Evolutionary conservation across 1,284 basidiomycete genomes (phyloP).

Genomic region (Puccinia hordei): DNA sequence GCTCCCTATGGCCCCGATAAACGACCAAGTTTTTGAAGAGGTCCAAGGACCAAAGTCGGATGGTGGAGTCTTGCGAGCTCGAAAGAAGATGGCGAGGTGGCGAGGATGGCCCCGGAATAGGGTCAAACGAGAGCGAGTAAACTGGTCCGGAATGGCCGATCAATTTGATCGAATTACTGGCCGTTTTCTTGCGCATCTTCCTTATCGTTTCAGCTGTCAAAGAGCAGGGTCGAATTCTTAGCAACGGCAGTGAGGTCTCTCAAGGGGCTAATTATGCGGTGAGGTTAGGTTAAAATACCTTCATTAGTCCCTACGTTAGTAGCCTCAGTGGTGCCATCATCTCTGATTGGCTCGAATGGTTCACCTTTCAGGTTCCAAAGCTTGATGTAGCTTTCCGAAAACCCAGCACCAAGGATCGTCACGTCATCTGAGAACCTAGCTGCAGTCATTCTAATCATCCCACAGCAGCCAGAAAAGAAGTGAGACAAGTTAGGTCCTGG

Average conservation of each 20-base stretch:
- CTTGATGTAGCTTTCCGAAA: constrained; percentile 91
- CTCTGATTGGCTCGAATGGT: constrained; percentile 71
- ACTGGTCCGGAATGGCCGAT: constrained; percentile 96
- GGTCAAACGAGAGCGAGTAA: constrained; percentile 91
- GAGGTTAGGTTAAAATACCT: constrained; percentile 65
- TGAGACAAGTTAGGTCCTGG: constrained; percentile 43
- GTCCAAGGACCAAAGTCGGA: constrained; percentile 92
- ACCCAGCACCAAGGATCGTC: constrained; percentile 92
- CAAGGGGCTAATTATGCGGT: too few species aligned
- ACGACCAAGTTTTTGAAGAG: constrained; percentile 90
- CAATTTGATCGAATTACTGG: constrained; percentile 81
- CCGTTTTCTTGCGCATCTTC: constrained; percentile 75
- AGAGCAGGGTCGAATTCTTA: not conserved
- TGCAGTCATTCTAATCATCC: constrained; percentile 71
- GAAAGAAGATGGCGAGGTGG: constrained; percentile 87
- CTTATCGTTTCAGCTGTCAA: constrained; percentile 66
- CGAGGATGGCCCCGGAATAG: constrained; percentile 78
- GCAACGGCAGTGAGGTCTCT: not conserved
- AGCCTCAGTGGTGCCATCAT: constrained; percentile 69
- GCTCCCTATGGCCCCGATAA: constrained; percentile 94
- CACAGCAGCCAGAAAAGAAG: constrained; percentile 25
- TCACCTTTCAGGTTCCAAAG: constrained; percentile 95
- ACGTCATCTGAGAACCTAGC: constrained; percentile 87
- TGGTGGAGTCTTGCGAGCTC: constrained; percentile 87
- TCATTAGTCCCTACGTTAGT: constrained; percentile 65